Conservation (phyloP, 768 basidiomycete genomes). For the Auriscalpium microsporum region DNA sequence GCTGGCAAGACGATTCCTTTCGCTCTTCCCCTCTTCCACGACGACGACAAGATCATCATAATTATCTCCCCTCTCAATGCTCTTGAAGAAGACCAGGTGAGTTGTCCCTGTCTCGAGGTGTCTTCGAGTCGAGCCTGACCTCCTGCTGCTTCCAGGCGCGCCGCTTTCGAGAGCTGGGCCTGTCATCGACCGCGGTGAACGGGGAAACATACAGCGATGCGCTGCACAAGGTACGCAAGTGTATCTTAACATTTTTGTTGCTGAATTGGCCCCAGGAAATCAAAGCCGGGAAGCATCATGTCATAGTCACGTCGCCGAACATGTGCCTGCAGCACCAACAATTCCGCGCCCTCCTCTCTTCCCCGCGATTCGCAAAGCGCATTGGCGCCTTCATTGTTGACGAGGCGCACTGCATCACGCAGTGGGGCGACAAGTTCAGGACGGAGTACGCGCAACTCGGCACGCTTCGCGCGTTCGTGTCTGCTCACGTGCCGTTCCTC, state of each 20-base stretch:
- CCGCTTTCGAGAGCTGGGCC: no score
- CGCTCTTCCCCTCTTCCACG: constrained; percentile 13
- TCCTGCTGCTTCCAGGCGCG: no score
- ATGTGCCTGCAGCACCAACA: constrained; percentile 16
- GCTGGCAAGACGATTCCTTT: constrained; percentile 20
- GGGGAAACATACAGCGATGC: no score
- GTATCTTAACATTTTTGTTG: no score
- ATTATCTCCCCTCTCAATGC: constrained; percentile 17
- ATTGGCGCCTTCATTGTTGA: constrained; percentile 26
- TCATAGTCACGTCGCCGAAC: constrained; percentile 19
- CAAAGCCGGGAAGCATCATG: constrained; percentile 4
- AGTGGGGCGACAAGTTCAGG: constrained; percentile 20
- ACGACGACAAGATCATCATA: constrained; percentile 4
- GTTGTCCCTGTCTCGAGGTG: neutral
- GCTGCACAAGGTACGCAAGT: no score
- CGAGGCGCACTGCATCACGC: constrained; percentile 31
- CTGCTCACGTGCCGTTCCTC: constrained; percentile 2
- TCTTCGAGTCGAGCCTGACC: no score
- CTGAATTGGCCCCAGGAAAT: constrained; percentile 5
- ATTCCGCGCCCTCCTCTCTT: constrained; percentile 6
- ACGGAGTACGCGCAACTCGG: constrained; percentile 1
- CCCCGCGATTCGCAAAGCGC: constrained; percentile 9
- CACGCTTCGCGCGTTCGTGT: constrained; percentile 1
- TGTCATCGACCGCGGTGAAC: no score
- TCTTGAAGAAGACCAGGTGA: constrained; percentile 19